These are phyloP conservation scores for Fonsecaea erecta DNA, from an alignment of 2,329 filamentous ascomycete species.

Conservation along the genomic window DNA sequence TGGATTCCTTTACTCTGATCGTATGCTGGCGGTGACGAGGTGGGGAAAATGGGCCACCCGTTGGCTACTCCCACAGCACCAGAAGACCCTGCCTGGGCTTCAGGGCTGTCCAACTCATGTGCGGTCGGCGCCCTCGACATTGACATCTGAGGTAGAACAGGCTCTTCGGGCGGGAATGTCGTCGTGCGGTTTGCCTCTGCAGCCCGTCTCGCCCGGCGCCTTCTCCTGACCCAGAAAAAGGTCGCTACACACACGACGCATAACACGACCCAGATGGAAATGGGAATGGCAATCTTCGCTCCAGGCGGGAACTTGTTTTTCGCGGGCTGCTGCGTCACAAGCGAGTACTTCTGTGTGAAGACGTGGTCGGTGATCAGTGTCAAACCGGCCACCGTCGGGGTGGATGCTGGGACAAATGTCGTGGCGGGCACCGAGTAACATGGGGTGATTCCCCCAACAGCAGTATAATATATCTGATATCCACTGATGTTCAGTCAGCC, in stretches of 20 bases:
- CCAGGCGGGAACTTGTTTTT: slow-evolving; percentile 27
- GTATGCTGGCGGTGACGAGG: slow-evolving; percentile 36
- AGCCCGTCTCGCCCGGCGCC: slow-evolving; percentile 24
- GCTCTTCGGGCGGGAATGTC: slow-evolving; percentile 36
- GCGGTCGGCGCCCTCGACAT: slow-evolving; percentile 27
- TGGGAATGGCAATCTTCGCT: slow-evolving; percentile 34
- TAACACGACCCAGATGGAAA: slow-evolving; percentile 27
- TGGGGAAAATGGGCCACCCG: slow-evolving; percentile 25
- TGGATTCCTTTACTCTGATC: slow-evolving; percentile 17
- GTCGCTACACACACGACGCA: slow-evolving; percentile 17
- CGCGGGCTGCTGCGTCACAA: slow-evolving; percentile 15
- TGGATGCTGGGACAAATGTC: slow-evolving; percentile 34
- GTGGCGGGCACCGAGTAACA: slow-evolving; percentile 35
- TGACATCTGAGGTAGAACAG: slow-evolving; percentile 23
- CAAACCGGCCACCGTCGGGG: slow-evolving; percentile 31
- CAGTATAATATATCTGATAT: slow-evolving; percentile 37
- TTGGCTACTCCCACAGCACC: slow-evolving; percentile 6
- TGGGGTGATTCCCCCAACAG: slow-evolving; percentile 36
- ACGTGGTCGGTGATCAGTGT: slow-evolving; percentile 38
- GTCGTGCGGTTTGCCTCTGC: slow-evolving; percentile 24
- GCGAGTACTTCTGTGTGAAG: slow-evolving; percentile 35
- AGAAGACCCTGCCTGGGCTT: slow-evolving; percentile 19
- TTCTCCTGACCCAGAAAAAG: slow-evolving; percentile 21
- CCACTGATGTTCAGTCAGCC: slow-evolving; percentile 33
- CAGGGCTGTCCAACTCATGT: slow-evolving; percentile 35